phyloP scores from a whole-genome alignment of 129 eudicot species.

The Lactuca sativa region DNA sequence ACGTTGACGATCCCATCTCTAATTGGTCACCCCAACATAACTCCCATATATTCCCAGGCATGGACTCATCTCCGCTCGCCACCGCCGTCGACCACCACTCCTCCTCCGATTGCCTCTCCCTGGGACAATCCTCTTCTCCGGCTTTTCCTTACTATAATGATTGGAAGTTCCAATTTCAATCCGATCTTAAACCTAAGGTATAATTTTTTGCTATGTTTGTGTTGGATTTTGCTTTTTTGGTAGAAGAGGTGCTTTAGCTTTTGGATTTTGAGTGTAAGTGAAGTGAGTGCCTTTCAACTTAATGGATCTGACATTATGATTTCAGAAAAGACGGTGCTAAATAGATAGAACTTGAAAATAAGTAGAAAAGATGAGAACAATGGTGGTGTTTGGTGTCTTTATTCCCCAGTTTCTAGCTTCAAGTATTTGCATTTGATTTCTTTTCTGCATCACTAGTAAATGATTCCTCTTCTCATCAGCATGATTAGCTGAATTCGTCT shows the following conservation, averaged over 20 bases:
- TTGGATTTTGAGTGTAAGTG: slow-evolving; percentile 7
- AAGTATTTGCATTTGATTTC: not conserved
- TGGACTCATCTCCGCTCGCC: slow-evolving; percentile 76
- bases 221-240: not conserved
- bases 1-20: slow-evolving; percentile 60
- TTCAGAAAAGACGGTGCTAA: not conserved
- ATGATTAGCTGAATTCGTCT: slow-evolving; percentile 15
- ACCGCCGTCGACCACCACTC: slow-evolving; percentile 40
- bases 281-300: slow-evolving; percentile 10
- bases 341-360: slow-evolving; percentile 4
- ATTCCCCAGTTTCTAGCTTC: not conserved
- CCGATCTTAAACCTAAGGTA: slow-evolving; percentile 94
- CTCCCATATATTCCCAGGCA: slow-evolving; percentile 72
- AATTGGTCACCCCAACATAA: slow-evolving; percentile 69
- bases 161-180: slow-evolving; percentile 63
- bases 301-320: slow-evolving; percentile 27
- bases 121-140: slow-evolving; percentile 49
- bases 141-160: slow-evolving; percentile 73
- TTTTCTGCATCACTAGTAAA: slow-evolving; percentile 3
- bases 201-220: not conserved
- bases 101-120: slow-evolving; percentile 50
- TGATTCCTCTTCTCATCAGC: slow-evolving; percentile 9
- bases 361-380: not conserved
- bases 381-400: not conserved
- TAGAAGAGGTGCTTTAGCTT: not conserved